A percentile compares a stretch with the other conserved stretches of the same genome.
phyloP scores from a whole-genome alignment of 192 early-diverging fungal species.

The Backusella tuberculispora region DNA sequence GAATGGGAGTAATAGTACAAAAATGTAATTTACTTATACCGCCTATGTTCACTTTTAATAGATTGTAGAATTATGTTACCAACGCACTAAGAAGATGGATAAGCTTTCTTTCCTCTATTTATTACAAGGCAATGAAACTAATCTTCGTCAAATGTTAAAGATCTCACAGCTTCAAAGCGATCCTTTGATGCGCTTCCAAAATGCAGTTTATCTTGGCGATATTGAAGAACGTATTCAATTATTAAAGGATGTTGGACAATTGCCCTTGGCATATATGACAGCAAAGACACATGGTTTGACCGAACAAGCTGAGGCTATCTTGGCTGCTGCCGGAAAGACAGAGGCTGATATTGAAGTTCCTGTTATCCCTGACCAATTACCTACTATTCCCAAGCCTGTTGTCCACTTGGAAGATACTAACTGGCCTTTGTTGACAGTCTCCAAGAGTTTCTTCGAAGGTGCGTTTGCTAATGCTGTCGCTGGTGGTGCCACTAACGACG shows the following conservation, averaged over 20 bases:
- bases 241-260: slow-evolving; percentile 86
- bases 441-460: slow-evolving; percentile 85
- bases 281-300: slow-evolving; percentile 88
- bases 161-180: slow-evolving; percentile 88
- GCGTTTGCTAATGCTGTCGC: slow-evolving; percentile 46
- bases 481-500: background rate
- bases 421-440: slow-evolving; percentile 91
- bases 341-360: slow-evolving; percentile 61
- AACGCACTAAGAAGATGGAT: slow-evolving; percentile 91
- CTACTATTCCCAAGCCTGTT: slow-evolving; percentile 75
- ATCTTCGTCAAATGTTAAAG: slow-evolving; percentile 93
- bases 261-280: slow-evolving; percentile 89
- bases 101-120: slow-evolving; percentile 95
- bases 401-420: slow-evolving; percentile 76
- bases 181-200: slow-evolving; percentile 90
- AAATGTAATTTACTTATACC: slow-evolving; percentile 12
- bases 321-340: slow-evolving; percentile 70
- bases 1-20: background rate
- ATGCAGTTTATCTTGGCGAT: slow-evolving; percentile 89
- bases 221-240: slow-evolving; percentile 88
- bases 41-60: slow-evolving; percentile 33
- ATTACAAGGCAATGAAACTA: slow-evolving; percentile 89
- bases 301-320: slow-evolving; percentile 85
- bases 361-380: slow-evolving; percentile 50
- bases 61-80: slow-evolving; percentile 90